Percentiles rank a stretch among this genome's conserved stretches.
Evolutionary conservation across 192 early-diverging fungal species (phyloP).

Genomic region (Cetraspora pellucida): DNA sequence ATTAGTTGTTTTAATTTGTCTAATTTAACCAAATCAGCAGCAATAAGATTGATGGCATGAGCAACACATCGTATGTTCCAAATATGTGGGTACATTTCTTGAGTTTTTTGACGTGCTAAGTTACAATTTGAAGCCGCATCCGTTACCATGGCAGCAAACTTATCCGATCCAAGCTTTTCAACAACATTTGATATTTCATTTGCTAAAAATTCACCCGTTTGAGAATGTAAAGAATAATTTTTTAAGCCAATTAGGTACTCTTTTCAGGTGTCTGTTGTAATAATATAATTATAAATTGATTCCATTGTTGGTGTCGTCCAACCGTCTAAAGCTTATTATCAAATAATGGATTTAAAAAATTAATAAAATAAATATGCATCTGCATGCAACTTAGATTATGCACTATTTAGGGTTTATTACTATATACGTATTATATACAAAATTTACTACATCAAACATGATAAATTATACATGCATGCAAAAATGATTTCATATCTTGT

Average conservation of each 20-base stretch:
- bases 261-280: not conserved
- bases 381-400: too few relatives aligned
- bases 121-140: too few relatives aligned
- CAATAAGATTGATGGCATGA: not conserved
- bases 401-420: too few relatives aligned
- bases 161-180: not conserved
- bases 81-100: not conserved
- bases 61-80: not conserved
- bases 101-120: not conserved
- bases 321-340: too few relatives aligned
- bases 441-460: too few relatives aligned
- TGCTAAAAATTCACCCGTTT: not conserved
- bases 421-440: too few relatives aligned
- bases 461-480: too few relatives aligned
- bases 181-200: not conserved
- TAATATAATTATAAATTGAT: not conserved
- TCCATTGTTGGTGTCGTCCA: not conserved
- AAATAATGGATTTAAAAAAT: too few relatives aligned
- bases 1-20: not conserved
- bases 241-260: not conserved
- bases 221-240: not conserved
- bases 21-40: not conserved
- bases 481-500: not conserved
- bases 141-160: not conserved
- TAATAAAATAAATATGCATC: too few relatives aligned